phyloP scores from a whole-genome alignment of 495 filamentous ascomycete species.

The Aspergillus carlsbadensis region DNA sequence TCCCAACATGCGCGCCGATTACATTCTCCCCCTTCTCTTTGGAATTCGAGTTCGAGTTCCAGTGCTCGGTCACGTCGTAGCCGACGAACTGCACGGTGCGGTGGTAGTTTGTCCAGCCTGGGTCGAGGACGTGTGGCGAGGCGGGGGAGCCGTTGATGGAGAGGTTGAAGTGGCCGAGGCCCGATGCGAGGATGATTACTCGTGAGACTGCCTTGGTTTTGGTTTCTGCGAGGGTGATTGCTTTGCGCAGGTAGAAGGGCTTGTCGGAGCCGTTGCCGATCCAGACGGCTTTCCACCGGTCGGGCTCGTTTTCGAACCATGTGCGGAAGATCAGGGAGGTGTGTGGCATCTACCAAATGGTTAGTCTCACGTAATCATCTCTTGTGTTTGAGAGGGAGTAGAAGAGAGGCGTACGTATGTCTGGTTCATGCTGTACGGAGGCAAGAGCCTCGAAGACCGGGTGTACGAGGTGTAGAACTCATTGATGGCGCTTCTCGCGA shows the following conservation, averaged over 20 bases:
- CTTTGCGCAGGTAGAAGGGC: conserved; percentile 29
- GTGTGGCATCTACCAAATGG: conserved; percentile 22
- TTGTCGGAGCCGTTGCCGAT: conserved; percentile 32
- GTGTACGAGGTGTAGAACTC: conserved; percentile 28
- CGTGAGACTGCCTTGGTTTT: conserved; percentile 1
- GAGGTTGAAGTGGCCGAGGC: conserved; percentile 31
- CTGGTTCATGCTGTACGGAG: conserved; percentile 34
- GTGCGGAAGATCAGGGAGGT: conserved; percentile 30
- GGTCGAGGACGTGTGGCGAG: conserved; percentile 27
- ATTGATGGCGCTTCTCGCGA: conserved; percentile 19
- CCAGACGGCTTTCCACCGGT: conserved; percentile 33
- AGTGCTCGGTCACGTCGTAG: conserved; percentile 25
- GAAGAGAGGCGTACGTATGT: conserved; percentile 14
- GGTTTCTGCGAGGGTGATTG: conserved; percentile 13
- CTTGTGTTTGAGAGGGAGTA: too few relatives aligned
- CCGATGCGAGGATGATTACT: conserved; percentile 27
- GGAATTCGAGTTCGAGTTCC: background rate
- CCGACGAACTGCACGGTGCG: conserved; percentile 26
- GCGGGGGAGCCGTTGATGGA: conserved; percentile 24
- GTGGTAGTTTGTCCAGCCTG: conserved; percentile 34
- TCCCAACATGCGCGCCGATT: conserved; percentile 28
- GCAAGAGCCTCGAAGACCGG: conserved; percentile 19
- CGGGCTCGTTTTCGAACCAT: conserved; percentile 29
- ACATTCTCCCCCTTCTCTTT: conserved; percentile 17
- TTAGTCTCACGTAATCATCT: too few relatives aligned